Evolutionary conservation across 1,139 yeast genomes (phyloP).

Genomic region (Scheffersomyces lignicola): DNA sequence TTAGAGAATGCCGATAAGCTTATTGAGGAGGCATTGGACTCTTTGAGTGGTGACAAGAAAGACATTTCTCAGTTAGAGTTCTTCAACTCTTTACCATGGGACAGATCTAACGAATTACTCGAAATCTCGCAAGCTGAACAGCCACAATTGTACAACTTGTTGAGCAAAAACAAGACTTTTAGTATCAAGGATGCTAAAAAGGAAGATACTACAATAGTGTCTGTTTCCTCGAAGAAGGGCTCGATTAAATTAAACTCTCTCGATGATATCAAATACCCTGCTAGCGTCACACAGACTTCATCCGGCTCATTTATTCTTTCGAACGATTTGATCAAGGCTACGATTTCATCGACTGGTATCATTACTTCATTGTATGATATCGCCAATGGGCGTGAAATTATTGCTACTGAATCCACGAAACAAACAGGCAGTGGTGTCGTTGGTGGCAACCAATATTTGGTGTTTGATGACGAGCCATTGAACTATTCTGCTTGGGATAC

Average conservation of each 20-base stretch:
- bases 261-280: constrained; percentile 36
- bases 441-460: constrained; percentile 76
- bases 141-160: constrained; percentile 12
- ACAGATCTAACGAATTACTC: constrained; percentile 51
- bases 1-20: constrained; percentile 54
- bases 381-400: constrained; percentile 60
- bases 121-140: constrained; percentile 21
- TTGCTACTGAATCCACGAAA: constrained; percentile 52
- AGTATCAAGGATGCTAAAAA: constrained; percentile 4
- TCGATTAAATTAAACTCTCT: constrained; percentile 7
- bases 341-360: constrained; percentile 60
- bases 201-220: constrained; percentile 10
- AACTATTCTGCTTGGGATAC: constrained; percentile 98
- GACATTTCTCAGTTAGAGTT: constrained; percentile 20
- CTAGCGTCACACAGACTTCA: constrained; percentile 40
- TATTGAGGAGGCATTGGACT: constrained; percentile 48
- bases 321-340: constrained; percentile 62
- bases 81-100: constrained; percentile 71
- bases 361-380: constrained; percentile 68
- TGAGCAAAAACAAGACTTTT: constrained; percentile 4
- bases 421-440: constrained; percentile 40
- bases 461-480: constrained; percentile 88
- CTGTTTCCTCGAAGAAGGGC: constrained; percentile 8
- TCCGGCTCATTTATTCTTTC: constrained; percentile 49
- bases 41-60: constrained; percentile 12